Base-by-base conservation (phyloP, 2,329 filamentous ascomycete genomes). In the Alternaria burnsii region DNA sequence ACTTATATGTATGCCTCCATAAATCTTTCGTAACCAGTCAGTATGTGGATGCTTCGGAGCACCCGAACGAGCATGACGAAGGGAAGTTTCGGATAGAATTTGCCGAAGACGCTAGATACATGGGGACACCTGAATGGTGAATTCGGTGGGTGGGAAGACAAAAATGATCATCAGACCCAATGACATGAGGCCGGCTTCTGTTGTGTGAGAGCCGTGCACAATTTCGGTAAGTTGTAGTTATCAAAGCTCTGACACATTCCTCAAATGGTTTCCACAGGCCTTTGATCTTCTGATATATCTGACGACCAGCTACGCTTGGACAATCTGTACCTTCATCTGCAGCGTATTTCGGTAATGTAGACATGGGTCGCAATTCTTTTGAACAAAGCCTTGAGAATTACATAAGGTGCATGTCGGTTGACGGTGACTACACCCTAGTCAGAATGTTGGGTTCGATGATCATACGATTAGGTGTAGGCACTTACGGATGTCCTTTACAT, bases 401-500 rank as follows among this genome's bases (percentile, higher is more conserved):
- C 46, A 50, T 11, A 32, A n/a, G 3, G 30, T 50, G 20, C 46
- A 50, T 2, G 10, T 34, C 16, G 46, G 30, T 50, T 32, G 18
- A 30, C 46, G 46, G 34, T 36, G 30, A 50, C 46, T 50, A 12
- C 10, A 6, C 4, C 12, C 6, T 0, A 24, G 30, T 50, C 46
- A 50, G 46, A 3, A 11, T 14, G 5, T 12, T 30, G 24, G n/a
- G 6, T 20, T 36, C 14, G 18, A 50, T 16, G 18, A 10, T 36
- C 8, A 16, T 20, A 24, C 20, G 3, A 36, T 3, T 7, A 22
- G 14, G 5, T 50, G 30, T 24, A n/a, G 11, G 16, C 22, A 22
- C 46, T 50, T 36, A 34, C 30, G 32, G 46, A 12, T 34, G 30
- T 24, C 46, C 46, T 50, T 50, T 50, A 18, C 46, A 50, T 24